Conservation (phyloP, 768 basidiomycete genomes). For the Porpolomopsis calyptriformis region DNA sequence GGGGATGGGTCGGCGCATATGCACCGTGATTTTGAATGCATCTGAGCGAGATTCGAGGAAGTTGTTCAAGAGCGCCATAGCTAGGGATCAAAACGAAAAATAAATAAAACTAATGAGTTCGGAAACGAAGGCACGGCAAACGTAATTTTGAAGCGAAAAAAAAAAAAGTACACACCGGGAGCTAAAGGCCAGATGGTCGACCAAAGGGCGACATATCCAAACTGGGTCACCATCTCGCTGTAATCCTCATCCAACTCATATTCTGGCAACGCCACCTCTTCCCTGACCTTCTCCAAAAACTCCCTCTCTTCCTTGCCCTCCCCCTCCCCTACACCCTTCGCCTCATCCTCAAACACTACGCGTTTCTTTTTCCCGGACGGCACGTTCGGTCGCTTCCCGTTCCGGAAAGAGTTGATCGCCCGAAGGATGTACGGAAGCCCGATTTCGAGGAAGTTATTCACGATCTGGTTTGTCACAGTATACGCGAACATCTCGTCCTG, state of each 20-base stretch:
- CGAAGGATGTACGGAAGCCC: conserved; percentile 72
- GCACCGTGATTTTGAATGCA: conserved; percentile 88
- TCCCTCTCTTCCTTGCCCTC: conserved; percentile 57
- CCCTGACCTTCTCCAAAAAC: conserved; percentile 70
- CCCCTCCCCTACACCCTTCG: conserved; percentile 18
- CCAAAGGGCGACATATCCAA: conserved; percentile 90
- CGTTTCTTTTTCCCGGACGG: conserved; percentile 42
- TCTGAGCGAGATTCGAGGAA: conserved; percentile 85
- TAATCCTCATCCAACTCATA: conserved; percentile 84
- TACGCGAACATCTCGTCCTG: conserved; percentile 91
- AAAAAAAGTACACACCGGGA: conserved; percentile 37
- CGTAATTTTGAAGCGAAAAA: no score
- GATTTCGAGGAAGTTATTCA: conserved; percentile 70
- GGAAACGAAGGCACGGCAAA: no score
- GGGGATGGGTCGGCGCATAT: conserved; percentile 76
- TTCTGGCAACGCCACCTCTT: conserved; percentile 68
- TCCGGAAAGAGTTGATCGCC: conserved; percentile 1
- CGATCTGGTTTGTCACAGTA: conserved; percentile 78
- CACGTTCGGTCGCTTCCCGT: conserved; percentile 2
- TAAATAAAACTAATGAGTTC: conserved; percentile 1
- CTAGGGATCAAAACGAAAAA: conserved; percentile 16
- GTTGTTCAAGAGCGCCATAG: conserved; percentile 88
- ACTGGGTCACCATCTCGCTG: conserved; percentile 93
- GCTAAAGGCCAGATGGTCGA: conserved; percentile 91
- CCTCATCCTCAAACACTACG: conserved; percentile 63